A percentile compares a stretch with the other conserved stretches of the same genome.
phyloP scores from a whole-genome alignment of 495 filamentous ascomycete genomes.

The Glarea lozoyensis region DNA sequence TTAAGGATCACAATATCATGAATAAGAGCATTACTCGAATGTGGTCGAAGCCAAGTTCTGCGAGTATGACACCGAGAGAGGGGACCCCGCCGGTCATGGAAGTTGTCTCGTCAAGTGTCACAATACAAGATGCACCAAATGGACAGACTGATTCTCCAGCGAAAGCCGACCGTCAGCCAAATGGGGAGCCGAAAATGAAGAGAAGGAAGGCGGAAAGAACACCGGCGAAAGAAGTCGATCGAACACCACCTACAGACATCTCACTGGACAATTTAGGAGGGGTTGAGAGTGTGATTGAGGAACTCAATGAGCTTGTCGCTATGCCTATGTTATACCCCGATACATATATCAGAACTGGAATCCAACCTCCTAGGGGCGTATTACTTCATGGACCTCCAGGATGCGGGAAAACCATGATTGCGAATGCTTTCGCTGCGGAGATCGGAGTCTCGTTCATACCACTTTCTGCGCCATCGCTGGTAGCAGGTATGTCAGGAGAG shows the following conservation, averaged over 20 bases:
- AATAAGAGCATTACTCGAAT: constrained; percentile 65
- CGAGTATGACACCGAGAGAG: constrained; percentile 21
- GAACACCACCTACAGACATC: constrained; percentile 65
- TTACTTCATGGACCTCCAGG: constrained; percentile 88
- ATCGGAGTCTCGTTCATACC: constrained; percentile 81
- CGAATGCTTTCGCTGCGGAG: constrained; percentile 80
- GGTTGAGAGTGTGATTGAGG: constrained; percentile 66
- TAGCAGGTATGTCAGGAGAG: constrained; percentile 93
- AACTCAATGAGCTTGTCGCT: constrained; percentile 73
- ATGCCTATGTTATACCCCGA: constrained; percentile 63
- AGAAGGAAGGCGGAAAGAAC: constrained; percentile 43
- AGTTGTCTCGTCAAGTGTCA: constrained; percentile 4
- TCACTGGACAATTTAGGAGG: constrained; percentile 79
- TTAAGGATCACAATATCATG: constrained; percentile 58
- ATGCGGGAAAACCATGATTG: constrained; percentile 92
- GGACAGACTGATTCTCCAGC: constrained; percentile 25
- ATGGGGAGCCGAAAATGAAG: constrained; percentile 63
- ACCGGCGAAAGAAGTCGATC: constrained; percentile 40
- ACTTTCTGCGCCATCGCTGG: constrained; percentile 79
- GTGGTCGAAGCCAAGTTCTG: constrained; percentile 47
- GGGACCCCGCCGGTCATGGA: constrained; percentile 15
- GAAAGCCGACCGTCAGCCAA: constrained; percentile 35
- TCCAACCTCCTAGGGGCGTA: constrained; percentile 78
- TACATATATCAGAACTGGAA: constrained; percentile 53
- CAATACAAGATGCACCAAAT: constrained; percentile 15